A percentile compares a stretch with the other conserved stretches of the same genome.
Conservation (phyloP, 805 yeast species). For the Zygoascus ofunaensis region DNA sequence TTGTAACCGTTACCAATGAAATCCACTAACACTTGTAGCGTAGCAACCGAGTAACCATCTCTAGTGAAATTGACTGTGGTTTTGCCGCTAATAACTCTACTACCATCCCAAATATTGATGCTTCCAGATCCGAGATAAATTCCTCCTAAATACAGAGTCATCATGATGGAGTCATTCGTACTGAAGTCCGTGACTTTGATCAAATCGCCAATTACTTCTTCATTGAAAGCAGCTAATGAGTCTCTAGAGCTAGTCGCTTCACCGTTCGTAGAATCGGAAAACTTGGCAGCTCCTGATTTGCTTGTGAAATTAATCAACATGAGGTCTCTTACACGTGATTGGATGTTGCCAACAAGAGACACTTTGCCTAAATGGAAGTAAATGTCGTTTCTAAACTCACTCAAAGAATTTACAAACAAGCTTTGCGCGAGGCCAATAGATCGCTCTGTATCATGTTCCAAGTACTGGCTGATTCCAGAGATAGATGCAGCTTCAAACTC, state of each 20-base stretch:
- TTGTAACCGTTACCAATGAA: conserved; percentile 65
- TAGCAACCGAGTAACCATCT: conserved; percentile 32
- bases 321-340: conserved; percentile 20
- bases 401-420: conserved; percentile 17
- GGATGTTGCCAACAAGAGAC: conserved; percentile 9
- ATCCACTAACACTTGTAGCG: conserved; percentile 45
- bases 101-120: conserved; percentile 31
- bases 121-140: conserved; percentile 50
- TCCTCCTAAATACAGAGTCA: conserved; percentile 57
- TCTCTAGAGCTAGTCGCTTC: conserved; percentile 47
- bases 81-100: conserved; percentile 15
- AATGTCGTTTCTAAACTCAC: conserved; percentile 18
- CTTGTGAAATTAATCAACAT: conserved; percentile 48
- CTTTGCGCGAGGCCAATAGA: conserved; percentile 50
- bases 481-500: conserved; percentile 45
- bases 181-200: conserved; percentile 52
- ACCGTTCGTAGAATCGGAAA: conserved; percentile 65
- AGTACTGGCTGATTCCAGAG: conserved; percentile 25
- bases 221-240: conserved; percentile 62
- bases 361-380: conserved; percentile 19
- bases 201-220: conserved; percentile 64
- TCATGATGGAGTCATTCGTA: conserved; percentile 43
- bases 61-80: conserved; percentile 26
- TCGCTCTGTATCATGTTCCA: conserved; percentile 32
- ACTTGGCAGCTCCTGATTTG: conserved; percentile 42